These are phyloP conservation scores for Persicaria tinctoria DNA, from an alignment of 148 eudicot genomes.

Conservation along the genomic window DNA sequence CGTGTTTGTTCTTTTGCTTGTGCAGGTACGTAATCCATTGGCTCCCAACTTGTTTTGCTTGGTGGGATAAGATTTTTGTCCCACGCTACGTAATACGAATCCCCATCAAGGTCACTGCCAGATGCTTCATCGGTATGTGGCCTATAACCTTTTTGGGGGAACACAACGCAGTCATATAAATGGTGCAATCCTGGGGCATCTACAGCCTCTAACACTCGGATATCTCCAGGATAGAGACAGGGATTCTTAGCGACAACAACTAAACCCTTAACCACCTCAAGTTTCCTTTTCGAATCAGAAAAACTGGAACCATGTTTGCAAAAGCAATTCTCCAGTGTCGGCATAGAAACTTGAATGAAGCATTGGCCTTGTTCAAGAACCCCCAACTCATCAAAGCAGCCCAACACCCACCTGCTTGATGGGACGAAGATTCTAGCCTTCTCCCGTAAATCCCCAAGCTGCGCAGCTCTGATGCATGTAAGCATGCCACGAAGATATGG, in stretches of 20 bases:
- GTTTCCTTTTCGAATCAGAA: conserved; percentile 33
- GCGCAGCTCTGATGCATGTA: conserved; percentile 66
- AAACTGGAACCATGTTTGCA: conserved; percentile 59
- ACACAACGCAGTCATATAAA: conserved; percentile 71
- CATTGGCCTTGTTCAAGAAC: conserved; percentile 82
- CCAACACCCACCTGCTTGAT: conserved; percentile 83
- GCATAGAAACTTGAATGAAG: conserved; percentile 66
- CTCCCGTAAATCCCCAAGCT: conserved; percentile 66
- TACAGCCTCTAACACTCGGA: conserved; percentile 75
- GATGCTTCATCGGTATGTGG: conserved; percentile 93
- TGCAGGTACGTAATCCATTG: conserved; percentile 78
- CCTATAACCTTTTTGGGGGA: conserved; percentile 86
- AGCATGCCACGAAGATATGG: conserved; percentile 86
- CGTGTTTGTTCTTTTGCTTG: conserved; percentile 34
- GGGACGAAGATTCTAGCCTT: conserved; percentile 76
- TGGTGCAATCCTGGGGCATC: conserved; percentile 60
- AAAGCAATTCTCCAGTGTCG: conserved; percentile 62
- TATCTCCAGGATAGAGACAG: conserved; percentile 92
- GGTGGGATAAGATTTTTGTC: conserved; percentile 79
- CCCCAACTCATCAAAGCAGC: conserved; percentile 76
- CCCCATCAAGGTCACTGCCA: conserved; percentile 95
- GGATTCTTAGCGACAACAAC: conserved; percentile 84
- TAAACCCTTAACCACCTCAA: conserved; percentile 47
- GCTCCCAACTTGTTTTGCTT: conserved; percentile 60
- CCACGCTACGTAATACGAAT: conserved; percentile 87